These are phyloP conservation scores for Parasitella parasitica DNA, from an alignment of 371 early-diverging fungal genomes.

Conservation along the genomic window DNA sequence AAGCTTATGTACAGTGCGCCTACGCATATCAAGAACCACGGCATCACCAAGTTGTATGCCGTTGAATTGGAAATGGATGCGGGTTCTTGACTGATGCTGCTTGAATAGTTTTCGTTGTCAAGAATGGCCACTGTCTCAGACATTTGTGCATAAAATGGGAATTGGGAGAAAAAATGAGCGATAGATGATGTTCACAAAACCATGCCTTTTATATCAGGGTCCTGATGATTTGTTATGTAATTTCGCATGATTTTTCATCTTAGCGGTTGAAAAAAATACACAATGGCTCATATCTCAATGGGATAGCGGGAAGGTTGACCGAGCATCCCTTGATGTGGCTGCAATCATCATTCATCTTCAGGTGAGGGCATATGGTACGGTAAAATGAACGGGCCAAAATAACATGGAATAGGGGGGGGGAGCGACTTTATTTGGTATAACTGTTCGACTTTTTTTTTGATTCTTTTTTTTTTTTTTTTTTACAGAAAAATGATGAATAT, in stretches of 20 bases:
- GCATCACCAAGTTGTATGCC: neutral
- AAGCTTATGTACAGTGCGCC: neutral
- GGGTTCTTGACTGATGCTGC: neutral
- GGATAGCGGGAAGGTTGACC: neutral
- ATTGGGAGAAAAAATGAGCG: neutral
- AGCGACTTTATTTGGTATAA: neutral
- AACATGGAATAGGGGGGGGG: neutral
- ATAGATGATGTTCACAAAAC: neutral
- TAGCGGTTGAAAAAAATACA: neutral
- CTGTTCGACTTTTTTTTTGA: too few relatives aligned
- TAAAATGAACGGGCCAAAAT: neutral
- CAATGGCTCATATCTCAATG: too few relatives aligned
- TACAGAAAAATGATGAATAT: slow-evolving; percentile 6
- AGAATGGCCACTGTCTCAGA: neutral
- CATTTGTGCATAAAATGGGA: neutral
- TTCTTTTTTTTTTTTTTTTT: neutral
- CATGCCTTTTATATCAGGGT: neutral
- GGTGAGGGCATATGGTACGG: neutral
- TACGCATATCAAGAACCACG: neutral
- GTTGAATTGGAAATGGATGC: neutral
- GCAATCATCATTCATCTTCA: neutral
- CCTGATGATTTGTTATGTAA: neutral
- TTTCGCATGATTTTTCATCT: slow-evolving; percentile 4
- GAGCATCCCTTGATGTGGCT: neutral
- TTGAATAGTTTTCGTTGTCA: neutral